Evolutionary conservation across 345 rosid genomes (phyloP).

Genomic region (Moricandia moricandioides): DNA sequence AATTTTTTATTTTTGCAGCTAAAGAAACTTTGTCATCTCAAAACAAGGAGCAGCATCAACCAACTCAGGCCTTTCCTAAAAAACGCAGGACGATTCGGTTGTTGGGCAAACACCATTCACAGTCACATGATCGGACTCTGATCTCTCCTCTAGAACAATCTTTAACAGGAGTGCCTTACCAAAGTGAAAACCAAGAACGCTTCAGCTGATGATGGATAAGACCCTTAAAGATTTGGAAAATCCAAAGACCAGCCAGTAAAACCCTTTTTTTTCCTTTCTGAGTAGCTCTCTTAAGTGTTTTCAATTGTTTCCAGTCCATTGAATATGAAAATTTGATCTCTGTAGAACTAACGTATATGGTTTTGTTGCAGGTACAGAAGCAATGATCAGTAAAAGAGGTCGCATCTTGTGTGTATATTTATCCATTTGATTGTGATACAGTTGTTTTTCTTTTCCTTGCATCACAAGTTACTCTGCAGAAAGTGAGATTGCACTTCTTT

Average conservation of each 20-base stretch:
- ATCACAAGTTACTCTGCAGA: not conserved
- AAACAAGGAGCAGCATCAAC: not conserved
- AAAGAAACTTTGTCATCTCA: not conserved
- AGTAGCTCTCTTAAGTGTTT: no score
- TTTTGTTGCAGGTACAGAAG: conserved; percentile 15
- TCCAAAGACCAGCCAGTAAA: no score
- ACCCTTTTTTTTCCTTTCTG: no score
- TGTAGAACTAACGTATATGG: not conserved
- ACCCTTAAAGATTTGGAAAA: no score
- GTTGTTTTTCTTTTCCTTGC: not conserved
- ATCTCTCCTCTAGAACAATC: not conserved
- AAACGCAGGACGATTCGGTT: not conserved
- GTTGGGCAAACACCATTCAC: not conserved
- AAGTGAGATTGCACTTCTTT: not conserved
- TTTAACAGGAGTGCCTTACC: conserved; percentile 5
- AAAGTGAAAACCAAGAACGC: not conserved
- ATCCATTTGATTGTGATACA: not conserved
- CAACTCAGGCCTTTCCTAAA: not conserved
- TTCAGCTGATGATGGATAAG: not conserved
- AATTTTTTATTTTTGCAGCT: conserved; percentile 1
- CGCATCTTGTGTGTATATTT: not conserved
- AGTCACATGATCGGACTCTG: not conserved
- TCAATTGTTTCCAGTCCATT: not conserved
- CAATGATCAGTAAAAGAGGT: not conserved
- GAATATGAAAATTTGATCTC: not conserved